Base-by-base conservation (phyloP, 345 rosid genomes). In the Eucalyptus camaldulensis region DNA sequence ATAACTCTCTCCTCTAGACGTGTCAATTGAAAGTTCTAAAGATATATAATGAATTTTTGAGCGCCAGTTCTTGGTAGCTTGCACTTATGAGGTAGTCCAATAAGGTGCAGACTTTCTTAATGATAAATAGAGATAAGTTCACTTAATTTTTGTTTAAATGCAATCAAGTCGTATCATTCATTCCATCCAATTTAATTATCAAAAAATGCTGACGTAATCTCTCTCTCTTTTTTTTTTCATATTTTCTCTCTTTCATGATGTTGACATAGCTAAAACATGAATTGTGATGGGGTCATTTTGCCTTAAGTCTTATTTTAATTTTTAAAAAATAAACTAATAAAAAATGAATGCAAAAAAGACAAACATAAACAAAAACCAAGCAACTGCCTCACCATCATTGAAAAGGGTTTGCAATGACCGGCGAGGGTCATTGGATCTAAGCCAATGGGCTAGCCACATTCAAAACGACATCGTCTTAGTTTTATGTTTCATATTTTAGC, bases 131-230 rank as follows among this genome's bases (percentile, higher is more conserved):
- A 53, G 58, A 53, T 53, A 19, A 53, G 58, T 0, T 53, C 24
- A 53, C 53, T 50, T 50, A 50, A 50, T 50, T 44, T 44, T 45
- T 50, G 0, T 50, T 50, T 6, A 15, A 50, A 50, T n/a, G 3
- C 21, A 65, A n/a, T 65, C 37, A 65, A 65, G 37, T n/a, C 10
- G 0, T 65, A 14, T 3, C 19, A 4, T 31, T 27, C 1, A 4
- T 14, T n/a, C 37, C 10, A 65, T 65, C 37, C 37, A 65, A 65
- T 14, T 65, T n/a, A 8, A 65, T 0, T 14, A n/a, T 7, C 4
- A 8, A 6, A 65, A 65, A 65, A 65, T 7, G n/a, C 10, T 6
- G 3, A 65, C 3, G 1, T 7, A 0, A 4, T 19, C 3, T 37
- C 40, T 37, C 4, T 37, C 5, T 50, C 2, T 14, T 47, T 53